phyloP scores from a whole-genome alignment of 176 grass and related monocot genomes.

The Oryza officinalis region DNA sequence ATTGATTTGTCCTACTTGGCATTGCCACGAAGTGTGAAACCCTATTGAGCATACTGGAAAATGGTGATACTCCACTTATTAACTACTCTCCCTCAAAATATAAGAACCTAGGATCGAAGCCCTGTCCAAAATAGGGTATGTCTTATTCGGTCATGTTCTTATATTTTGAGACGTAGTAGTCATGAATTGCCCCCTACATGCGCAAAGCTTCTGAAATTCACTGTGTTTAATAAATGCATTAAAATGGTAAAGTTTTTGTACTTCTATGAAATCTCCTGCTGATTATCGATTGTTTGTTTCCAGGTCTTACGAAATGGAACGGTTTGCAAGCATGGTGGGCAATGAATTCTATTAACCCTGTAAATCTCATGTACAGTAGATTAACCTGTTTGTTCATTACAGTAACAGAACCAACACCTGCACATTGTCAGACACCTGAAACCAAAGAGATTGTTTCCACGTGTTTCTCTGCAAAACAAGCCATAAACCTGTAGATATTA shows the following conservation, averaged over 20 bases:
- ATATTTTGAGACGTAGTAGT: not conserved
- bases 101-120: no score
- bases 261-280: not conserved
- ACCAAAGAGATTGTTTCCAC: not conserved
- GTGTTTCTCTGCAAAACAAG: not conserved
- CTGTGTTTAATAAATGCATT: constrained; percentile 7
- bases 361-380: constrained; percentile 5
- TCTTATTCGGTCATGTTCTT: no score
- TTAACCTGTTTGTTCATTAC: constrained; percentile 17
- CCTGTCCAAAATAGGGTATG: no score
- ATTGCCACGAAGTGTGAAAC: not conserved
- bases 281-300: not conserved
- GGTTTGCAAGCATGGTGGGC: not conserved
- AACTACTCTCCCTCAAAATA: not conserved
- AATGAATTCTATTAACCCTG: constrained; percentile 5
- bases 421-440: not conserved
- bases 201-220: not conserved
- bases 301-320: not conserved
- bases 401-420: not conserved
- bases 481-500: not conserved
- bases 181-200: not conserved
- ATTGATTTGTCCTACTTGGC: not conserved
- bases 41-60: not conserved
- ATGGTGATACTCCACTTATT: not conserved
- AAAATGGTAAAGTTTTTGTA: not conserved